These are phyloP conservation scores for Nemania sp. DNA, from an alignment of 2,329 filamentous ascomycete genomes.

Conservation along the genomic window DNA sequence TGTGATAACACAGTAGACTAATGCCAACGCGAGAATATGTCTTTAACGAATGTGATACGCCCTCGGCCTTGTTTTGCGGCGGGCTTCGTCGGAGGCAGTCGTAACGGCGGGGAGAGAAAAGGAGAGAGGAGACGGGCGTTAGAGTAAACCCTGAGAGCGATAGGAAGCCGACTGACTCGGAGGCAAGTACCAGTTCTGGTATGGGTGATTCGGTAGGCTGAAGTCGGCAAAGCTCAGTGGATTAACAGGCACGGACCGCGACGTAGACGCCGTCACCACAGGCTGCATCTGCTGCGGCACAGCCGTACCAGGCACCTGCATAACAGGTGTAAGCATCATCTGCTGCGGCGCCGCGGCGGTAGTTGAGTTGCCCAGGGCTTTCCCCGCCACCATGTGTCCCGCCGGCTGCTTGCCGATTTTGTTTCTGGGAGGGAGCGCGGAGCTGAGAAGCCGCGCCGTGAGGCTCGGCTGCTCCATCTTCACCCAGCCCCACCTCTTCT, in stretches of 20 bases:
- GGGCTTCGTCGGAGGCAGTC: too few relatives aligned
- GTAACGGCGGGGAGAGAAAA: not conserved
- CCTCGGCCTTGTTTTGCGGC: not conserved
- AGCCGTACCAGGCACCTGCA: slow-evolving; percentile 39
- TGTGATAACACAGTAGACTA: not conserved
- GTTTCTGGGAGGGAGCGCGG: slow-evolving; percentile 27
- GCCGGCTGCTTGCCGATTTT: slow-evolving; percentile 38
- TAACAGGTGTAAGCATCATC: slow-evolving; percentile 45
- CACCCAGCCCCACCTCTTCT: slow-evolving; percentile 82
- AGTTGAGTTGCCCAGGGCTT: slow-evolving; percentile 35
- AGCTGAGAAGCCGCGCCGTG: slow-evolving; percentile 43
- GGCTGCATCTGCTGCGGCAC: slow-evolving; percentile 49
- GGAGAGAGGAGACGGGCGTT: slow-evolving; percentile 1
- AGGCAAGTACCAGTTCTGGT: slow-evolving; percentile 82
- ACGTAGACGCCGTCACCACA: slow-evolving; percentile 42
- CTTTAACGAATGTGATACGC: not conserved
- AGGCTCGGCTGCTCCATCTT: slow-evolving; percentile 50
- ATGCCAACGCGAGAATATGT: not conserved
- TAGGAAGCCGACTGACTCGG: slow-evolving; percentile 63
- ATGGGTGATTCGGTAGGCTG: slow-evolving; percentile 81
- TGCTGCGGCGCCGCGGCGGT: slow-evolving; percentile 42
- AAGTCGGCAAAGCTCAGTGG: slow-evolving; percentile 82
- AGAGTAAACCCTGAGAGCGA: slow-evolving; percentile 45
- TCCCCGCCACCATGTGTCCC: slow-evolving; percentile 24
- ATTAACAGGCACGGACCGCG: slow-evolving; percentile 64